phyloP scores from a whole-genome alignment of 306 rosid genomes.

The Sophora flavescens region DNA sequence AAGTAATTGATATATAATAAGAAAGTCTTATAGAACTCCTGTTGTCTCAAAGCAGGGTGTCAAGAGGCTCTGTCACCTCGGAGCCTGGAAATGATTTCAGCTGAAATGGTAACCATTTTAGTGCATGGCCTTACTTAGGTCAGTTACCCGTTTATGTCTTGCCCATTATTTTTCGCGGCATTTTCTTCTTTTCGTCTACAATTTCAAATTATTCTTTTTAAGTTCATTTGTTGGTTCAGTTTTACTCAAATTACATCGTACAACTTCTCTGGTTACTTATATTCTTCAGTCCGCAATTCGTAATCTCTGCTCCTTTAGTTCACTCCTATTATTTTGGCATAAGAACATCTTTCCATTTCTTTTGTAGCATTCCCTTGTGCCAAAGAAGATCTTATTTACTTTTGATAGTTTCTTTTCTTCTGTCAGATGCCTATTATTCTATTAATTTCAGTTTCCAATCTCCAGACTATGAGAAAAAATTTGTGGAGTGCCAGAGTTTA shows the following conservation, averaged over 20 bases:
- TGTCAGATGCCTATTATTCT: slow-evolving; percentile 28
- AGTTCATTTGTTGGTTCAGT: slow-evolving; percentile 54
- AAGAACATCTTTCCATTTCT: slow-evolving; percentile 41
- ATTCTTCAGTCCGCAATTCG: slow-evolving; percentile 41
- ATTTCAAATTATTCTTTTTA: slow-evolving; percentile 54
- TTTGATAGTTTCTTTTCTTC: slow-evolving; percentile 32
- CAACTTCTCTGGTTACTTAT: slow-evolving; percentile 51
- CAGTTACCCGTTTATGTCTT: slow-evolving; percentile 79
- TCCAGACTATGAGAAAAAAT: slow-evolving; percentile 19
- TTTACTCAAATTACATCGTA: slow-evolving; percentile 53
- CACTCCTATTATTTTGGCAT: slow-evolving; percentile 35
- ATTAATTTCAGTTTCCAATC: slow-evolving; percentile 45
- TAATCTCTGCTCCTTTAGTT: slow-evolving; percentile 36
- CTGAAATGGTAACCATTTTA: slow-evolving; percentile 93
- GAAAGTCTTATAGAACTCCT: slow-evolving; percentile 81
- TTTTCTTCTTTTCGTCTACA: slow-evolving; percentile 66
- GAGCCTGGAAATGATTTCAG: slow-evolving; percentile 97
- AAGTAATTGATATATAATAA: slow-evolving; percentile 55
- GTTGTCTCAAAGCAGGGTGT: slow-evolving; percentile 99
- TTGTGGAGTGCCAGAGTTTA: slow-evolving; percentile 17
- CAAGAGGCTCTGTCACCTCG: slow-evolving; percentile 95
- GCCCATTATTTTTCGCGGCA: slow-evolving; percentile 73
- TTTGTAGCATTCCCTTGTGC: slow-evolving; percentile 37
- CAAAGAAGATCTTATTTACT: slow-evolving; percentile 22
- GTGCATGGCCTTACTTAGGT: slow-evolving; percentile 91